These are phyloP conservation scores for Aspergillus proliferans DNA, from an alignment of 2,329 filamentous ascomycete species.

Conservation along the genomic window DNA sequence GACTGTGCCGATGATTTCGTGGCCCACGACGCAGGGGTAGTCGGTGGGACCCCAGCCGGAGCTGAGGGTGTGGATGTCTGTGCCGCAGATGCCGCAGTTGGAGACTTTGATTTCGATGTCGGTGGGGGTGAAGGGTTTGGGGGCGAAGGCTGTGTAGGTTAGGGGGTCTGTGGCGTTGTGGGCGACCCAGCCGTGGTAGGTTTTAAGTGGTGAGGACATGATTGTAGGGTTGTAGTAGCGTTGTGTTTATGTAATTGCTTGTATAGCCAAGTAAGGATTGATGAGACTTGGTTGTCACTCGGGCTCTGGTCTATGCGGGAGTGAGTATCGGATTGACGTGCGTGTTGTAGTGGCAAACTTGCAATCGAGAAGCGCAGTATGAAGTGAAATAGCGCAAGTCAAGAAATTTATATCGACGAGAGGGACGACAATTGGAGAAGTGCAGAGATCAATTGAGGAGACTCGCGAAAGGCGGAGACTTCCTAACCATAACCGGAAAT, in stretches of 20 bases:
- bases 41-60: conserved; percentile 42
- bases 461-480: conserved; percentile 7
- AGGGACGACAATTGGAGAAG: neutral
- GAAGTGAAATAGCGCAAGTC: no score
- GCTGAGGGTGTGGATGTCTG: conserved; percentile 54
- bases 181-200: conserved; percentile 36
- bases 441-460: neutral
- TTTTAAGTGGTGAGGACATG: conserved; percentile 16
- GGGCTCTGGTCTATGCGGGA: no score
- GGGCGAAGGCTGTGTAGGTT: conserved; percentile 30
- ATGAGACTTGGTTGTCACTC: neutral
- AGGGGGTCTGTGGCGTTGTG: conserved; percentile 27
- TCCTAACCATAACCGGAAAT: neutral
- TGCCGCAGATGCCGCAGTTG: conserved; percentile 62
- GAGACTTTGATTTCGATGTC: conserved; percentile 61
- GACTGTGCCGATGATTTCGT: conserved; percentile 59
- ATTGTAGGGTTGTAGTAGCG: neutral
- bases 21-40: conserved; percentile 52
- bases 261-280: no score
- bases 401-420: no score
- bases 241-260: no score
- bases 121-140: conserved; percentile 48
- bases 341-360: no score
- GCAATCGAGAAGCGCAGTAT: no score
- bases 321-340: no score